Base-by-base conservation (phyloP, 148 eudicot genomes). In the Chenopodium formosanum region DNA sequence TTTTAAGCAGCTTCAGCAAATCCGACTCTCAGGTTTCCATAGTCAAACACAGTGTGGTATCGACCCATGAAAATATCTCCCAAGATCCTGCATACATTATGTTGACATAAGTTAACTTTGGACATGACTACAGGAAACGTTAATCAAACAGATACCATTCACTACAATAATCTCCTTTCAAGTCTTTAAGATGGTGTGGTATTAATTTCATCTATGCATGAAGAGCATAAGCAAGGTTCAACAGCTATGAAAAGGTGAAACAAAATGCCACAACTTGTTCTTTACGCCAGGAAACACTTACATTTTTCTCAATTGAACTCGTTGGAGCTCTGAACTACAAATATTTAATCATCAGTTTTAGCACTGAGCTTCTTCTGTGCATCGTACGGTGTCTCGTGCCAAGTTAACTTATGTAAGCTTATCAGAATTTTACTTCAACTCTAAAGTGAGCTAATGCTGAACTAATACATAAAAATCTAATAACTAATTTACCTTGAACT, bases 61-160 rank as follows among this genome's bases (percentile, higher is more conserved):
- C 76, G 83, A 9, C 93, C 94, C 94, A 91, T 91, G 88, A 93
- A 91, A 71, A 93, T 79, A 82, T 92, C 97, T 58, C 97, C 97
- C 89, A 93, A 78, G 75, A 93, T 91, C 97, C 94, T 91, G 91
- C 84, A 63, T 23, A 9, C 23, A 68, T 19, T 47, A 73, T 37
- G 19, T 73, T 20, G 8, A 58, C 25, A 47, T 56, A 20, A 81
- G 69, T 64, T 34, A 80, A 53, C 64, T 10, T 47, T 14, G 50
- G 6, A 7, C 22, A 34, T 44, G 25, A 37, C 14, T 40, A 60
- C 23, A 16, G 22, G 27, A 71, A n/a, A 34, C 44, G 1, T 1
- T 56, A 14, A 56, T 3, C 2, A 56, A 56, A 56, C 62, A 56
- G 16, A 56, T 17, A 56, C 22, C 62, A 17, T 56, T 17, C 62